A percentile compares a stretch with the other conserved stretches of the same genome.
Conservation (phyloP, 2,329 filamentous ascomycete genomes). For the Aspergillus pseudoglaucus region DNA sequence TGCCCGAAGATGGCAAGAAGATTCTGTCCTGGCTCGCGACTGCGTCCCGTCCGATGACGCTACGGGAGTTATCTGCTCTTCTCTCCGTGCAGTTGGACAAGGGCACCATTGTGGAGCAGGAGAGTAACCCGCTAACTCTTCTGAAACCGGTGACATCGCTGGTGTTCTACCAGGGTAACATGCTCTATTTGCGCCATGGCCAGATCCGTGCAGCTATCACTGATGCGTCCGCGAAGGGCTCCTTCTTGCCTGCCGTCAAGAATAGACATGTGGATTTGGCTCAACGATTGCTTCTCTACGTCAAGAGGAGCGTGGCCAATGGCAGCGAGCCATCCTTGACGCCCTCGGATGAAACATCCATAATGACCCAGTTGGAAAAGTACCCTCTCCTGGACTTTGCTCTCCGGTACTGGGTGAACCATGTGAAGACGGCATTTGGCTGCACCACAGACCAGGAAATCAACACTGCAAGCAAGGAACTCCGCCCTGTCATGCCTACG, state of each 20-base stretch:
- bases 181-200: conserved; percentile 31
- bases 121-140: conserved; percentile 18
- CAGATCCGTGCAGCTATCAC: conserved; percentile 25
- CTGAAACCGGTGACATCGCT: conserved; percentile 27
- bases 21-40: conserved; percentile 35
- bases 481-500: conserved; percentile 44
- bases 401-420: conserved; percentile 42
- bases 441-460: conserved; percentile 30
- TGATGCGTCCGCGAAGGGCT: conserved; percentile 26
- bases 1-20: conserved; percentile 25
- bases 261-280: conserved; percentile 30
- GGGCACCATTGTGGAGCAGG: conserved; percentile 18
- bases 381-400: conserved; percentile 42
- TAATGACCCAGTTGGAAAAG: conserved; percentile 23
- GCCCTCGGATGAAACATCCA: conserved; percentile 20
- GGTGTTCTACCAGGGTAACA: conserved; percentile 28
- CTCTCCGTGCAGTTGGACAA: conserved; percentile 26
- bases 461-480: conserved; percentile 38
- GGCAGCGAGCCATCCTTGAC: conserved; percentile 26
- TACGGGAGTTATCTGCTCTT: conserved; percentile 27
- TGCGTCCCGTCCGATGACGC: conserved; percentile 28
- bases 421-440: conserved; percentile 39
- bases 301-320: conserved; percentile 23
- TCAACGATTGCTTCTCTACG: conserved; percentile 28
- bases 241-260: conserved; percentile 24